Base-by-base conservation (phyloP, 2,329 filamentous ascomycete species). In the Zasmidium cellare region DNA sequence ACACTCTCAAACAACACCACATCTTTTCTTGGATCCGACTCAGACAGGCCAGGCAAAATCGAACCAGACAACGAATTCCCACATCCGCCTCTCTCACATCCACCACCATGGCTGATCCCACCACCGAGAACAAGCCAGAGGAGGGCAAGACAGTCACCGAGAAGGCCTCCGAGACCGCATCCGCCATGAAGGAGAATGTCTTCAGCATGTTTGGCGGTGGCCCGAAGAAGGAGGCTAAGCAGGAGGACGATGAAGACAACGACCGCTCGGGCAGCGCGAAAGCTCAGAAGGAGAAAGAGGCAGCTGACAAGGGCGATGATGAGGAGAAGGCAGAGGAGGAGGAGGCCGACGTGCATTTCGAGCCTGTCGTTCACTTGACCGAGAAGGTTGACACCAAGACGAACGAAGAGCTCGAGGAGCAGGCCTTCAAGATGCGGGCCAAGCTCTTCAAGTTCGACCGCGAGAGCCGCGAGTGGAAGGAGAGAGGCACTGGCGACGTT, bases 121-220 rank as follows among this genome's bases (percentile, higher is more conserved):
- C 64, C 60, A 57, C 63, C 57, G 62, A 65, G 59, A 57, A 55
- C 48, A 66, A 64, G 60, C 35, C 64, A 20, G 63, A 68, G 71
- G 67, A 77, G 76, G 65, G 78, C 59, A 74, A 74, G 62, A 69
- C 69, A 19, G 68, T 72, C 52, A 71, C 69, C 50, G 72, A 75
- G 57, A 69, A 72, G 55, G 76, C 71, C 28, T 62, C 69, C 28
- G 70, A 73, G 48, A 68, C 71, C 25, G 75, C 72, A 22, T 63
- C 72, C 18, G 72, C 77, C 38, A 77, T 78, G 19, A 80, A 80
- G 72, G 78, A 80, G 69, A 80, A 80, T 65, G 90, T 97, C 65
- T 97, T 97, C 82, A 93, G 91, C 77, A 97, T 99, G 94, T 99
- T 99, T 74, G 94, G 94, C 69, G 94, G 94, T 64, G 94, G 94